These are phyloP conservation scores for Curvularia hawaiiensis DNA, from an alignment of 2,329 filamentous ascomycete species.

Conservation along the genomic window DNA sequence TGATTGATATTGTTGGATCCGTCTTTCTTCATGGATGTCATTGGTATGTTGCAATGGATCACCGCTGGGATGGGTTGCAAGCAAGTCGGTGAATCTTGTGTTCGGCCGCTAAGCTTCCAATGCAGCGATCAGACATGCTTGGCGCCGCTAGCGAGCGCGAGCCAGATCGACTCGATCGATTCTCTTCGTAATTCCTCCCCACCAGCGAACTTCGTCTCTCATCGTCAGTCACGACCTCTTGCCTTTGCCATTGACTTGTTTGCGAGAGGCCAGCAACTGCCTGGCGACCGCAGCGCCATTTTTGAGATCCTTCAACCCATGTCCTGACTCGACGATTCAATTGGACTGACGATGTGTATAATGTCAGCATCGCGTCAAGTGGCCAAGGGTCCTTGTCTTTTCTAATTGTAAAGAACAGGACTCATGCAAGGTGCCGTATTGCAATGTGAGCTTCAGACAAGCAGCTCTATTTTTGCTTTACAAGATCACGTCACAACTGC, in stretches of 20 bases:
- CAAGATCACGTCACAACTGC: neutral
- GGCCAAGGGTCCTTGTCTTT: neutral
- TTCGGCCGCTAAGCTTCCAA: constrained; percentile 12
- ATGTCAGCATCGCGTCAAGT: neutral
- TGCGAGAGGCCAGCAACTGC: neutral
- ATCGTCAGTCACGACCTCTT: neutral
- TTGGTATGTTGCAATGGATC: neutral
- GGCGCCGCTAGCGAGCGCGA: constrained; percentile 9
- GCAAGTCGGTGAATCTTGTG: neutral
- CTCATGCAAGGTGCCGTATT: neutral
- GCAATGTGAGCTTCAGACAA: neutral
- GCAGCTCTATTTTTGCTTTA: neutral
- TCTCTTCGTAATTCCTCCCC: constrained; percentile 4
- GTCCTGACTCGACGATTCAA: neutral
- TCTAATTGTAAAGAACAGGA: neutral
- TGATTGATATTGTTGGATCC: constrained; percentile 3
- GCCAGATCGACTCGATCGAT: constrained; percentile 14
- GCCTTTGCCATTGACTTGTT: neutral
- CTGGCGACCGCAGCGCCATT: neutral
- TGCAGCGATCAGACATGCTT: constrained; percentile 11
- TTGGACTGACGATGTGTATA: neutral
- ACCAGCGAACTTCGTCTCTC: neutral
- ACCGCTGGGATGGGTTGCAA: neutral
- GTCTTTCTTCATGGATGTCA: neutral
- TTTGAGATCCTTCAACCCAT: neutral